Base-by-base conservation (phyloP, 768 basidiomycete genomes). In the Hypsizygus marmoreus region DNA sequence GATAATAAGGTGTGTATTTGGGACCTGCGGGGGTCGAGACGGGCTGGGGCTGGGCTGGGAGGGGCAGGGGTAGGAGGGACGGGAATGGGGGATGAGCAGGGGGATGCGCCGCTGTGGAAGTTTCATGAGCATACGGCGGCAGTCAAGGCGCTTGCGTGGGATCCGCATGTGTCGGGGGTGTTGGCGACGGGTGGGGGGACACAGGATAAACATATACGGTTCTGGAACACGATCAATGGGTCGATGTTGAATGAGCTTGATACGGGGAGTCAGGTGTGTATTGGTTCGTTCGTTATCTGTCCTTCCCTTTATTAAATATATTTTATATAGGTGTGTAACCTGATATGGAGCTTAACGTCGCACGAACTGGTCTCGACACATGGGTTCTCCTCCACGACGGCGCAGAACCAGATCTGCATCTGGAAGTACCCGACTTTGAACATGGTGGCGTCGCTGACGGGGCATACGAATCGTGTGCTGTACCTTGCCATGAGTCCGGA, bases 1-100 rank as follows among this genome's bases (percentile, higher is more conserved):
- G 95, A 99, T 68, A 99, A 99, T 70, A 97, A 97, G 70, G 90
- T 99, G 13, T 93, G 91, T 57, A 93, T 99, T 42, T 99, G 95
- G 91, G 94, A 97, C 61, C 69, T 92, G 43, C 76, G 89, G 45
- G 88, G 86, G 7, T 51, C 54, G 17, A 53, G 40, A 43, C 61
- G 61, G 3, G 63, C 62, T 9, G 56, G 59, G 2, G 45, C 52
- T n/a, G n/a, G 9, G 60, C 59, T 38, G 64, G 59, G 17, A 46
- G 57, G 0, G 56, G 43, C 1, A 58, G 56, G 6, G 57, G 54
- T 3, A 52, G 59, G 16, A 50, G 51, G 25, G 40, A 56, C 2
- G 54, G 57, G 33, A 51, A 45, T 46, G 54, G 57, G 14, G 60
- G 68, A 67, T 1, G 61, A 61, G 28, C 57, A 58, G 3, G 74